Evolutionary conservation across 1,139 yeast genomes (phyloP).

Genomic region (Nadsonia starkeyi-henricii): DNA sequence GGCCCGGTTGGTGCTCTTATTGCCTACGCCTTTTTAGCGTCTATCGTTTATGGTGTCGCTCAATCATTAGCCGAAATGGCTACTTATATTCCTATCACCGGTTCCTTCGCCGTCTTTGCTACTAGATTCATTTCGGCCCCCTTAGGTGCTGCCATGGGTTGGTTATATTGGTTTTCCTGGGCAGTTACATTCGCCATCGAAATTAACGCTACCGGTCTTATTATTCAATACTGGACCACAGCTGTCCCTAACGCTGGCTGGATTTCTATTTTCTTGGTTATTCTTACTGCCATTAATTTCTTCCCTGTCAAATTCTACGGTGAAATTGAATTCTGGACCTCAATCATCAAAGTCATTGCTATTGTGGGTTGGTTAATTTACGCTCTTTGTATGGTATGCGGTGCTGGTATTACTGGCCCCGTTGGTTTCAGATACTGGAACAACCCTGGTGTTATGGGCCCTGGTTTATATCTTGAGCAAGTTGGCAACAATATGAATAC

Average conservation of each 20-base stretch:
- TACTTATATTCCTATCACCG: slow-evolving; percentile 51
- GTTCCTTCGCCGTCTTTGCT: slow-evolving; percentile 55
- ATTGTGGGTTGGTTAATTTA: slow-evolving; percentile 53
- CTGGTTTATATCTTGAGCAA: slow-evolving; percentile 34
- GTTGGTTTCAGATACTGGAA: slow-evolving; percentile 68
- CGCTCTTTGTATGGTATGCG: slow-evolving; percentile 51
- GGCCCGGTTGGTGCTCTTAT: slow-evolving; percentile 60
- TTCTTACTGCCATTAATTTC: slow-evolving; percentile 19
- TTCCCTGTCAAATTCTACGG: slow-evolving; percentile 27
- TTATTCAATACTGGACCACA: slow-evolving; percentile 48
- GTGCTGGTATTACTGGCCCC: slow-evolving; percentile 56
- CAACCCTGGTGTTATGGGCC: slow-evolving; percentile 43
- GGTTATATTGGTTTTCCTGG: slow-evolving; percentile 82
- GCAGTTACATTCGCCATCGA: slow-evolving; percentile 75
- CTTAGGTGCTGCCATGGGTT: slow-evolving; percentile 71
- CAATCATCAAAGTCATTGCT: slow-evolving; percentile 47
- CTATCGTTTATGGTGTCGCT: slow-evolving; percentile 55
- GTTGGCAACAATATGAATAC: slow-evolving; percentile 26
- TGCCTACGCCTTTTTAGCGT: slow-evolving; percentile 49
- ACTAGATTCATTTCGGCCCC: slow-evolving; percentile 31
- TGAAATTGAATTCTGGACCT: slow-evolving; percentile 24
- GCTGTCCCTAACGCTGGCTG: slow-evolving; percentile 39
- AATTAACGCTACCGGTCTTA: slow-evolving; percentile 55
- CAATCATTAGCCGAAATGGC: slow-evolving; percentile 63
- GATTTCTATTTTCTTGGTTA: slow-evolving; percentile 16